Evolutionary conservation across 495 filamentous ascomycete genomes (phyloP).

Genomic region (Penicillium pulvis): DNA sequence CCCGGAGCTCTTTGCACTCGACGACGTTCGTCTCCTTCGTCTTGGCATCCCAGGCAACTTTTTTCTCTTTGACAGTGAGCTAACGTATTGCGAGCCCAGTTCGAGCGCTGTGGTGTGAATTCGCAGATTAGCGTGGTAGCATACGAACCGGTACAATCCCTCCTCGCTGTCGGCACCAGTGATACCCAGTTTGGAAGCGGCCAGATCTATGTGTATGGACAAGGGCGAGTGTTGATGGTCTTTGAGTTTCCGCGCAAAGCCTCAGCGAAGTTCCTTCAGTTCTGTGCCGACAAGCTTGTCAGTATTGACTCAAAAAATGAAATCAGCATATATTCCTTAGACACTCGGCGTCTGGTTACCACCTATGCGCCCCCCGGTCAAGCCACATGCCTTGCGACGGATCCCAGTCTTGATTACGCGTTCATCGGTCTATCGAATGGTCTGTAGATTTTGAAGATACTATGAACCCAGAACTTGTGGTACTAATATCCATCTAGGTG

Average conservation of each 20-base stretch:
- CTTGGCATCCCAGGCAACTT: constrained; percentile 35
- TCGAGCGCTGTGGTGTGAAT: constrained; percentile 82
- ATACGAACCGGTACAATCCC: constrained; percentile 91
- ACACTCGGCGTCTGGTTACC: constrained; percentile 56
- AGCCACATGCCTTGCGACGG: constrained; percentile 70
- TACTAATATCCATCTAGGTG: constrained; percentile 47
- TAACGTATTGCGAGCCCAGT: constrained; percentile 44
- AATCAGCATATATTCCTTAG: constrained; percentile 75
- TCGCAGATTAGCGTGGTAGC: constrained; percentile 81
- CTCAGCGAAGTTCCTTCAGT: constrained; percentile 70
- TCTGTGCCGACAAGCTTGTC: constrained; percentile 77
- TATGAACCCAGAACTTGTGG: neutral
- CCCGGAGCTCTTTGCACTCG: constrained; percentile 74
- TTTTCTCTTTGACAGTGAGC: constrained; percentile 19
- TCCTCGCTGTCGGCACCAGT: constrained; percentile 89
- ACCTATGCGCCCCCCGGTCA: constrained; percentile 72
- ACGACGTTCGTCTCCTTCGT: constrained; percentile 69
- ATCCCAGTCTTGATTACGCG: constrained; percentile 89
- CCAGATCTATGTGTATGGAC: constrained; percentile 89
- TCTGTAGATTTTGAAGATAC: constrained; percentile 17
- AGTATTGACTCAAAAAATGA: constrained; percentile 84
- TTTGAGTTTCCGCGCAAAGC: constrained; percentile 65
- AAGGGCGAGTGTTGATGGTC: constrained; percentile 72
- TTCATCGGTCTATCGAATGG: constrained; percentile 76
- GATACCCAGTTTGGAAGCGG: constrained; percentile 76